Conservation (phyloP, 805 yeast species). For the Ogataea angusta region DNA sequence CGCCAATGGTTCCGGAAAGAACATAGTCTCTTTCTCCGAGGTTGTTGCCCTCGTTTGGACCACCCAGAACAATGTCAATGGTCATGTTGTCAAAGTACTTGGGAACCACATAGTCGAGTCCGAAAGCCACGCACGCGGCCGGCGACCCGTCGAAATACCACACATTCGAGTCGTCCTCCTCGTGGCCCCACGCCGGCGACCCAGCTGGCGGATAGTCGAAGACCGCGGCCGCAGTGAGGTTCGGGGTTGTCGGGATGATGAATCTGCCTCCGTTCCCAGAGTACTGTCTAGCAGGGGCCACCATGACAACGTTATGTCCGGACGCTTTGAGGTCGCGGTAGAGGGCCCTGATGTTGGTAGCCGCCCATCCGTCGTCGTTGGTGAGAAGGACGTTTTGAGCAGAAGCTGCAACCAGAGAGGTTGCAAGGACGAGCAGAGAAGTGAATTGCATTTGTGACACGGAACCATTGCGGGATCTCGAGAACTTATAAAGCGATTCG, state of each 20-base stretch:
- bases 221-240: constrained; percentile 43
- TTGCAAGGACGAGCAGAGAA: constrained; percentile 7
- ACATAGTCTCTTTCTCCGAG: constrained; percentile 41
- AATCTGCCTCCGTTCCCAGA: constrained; percentile 57
- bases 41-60: constrained; percentile 54
- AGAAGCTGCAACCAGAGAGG: constrained; percentile 13
- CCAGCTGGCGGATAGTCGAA: constrained; percentile 47
- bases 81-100: constrained; percentile 40
- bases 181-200: constrained; percentile 55
- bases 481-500: background rate
- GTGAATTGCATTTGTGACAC: constrained; percentile 12
- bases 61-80: constrained; percentile 48
- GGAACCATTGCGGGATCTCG: constrained; percentile 5
- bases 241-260: constrained; percentile 38
- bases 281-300: constrained; percentile 51
- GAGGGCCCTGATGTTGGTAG: constrained; percentile 55
- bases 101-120: constrained; percentile 46
- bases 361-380: constrained; percentile 57
- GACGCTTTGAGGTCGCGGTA: constrained; percentile 45
- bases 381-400: constrained; percentile 46
- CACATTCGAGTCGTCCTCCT: constrained; percentile 37
- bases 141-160: constrained; percentile 61
- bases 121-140: constrained; percentile 49
- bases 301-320: constrained; percentile 48
- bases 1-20: constrained; percentile 51